These are phyloP conservation scores for Gnomoniopsis smithogilvyi DNA, from an alignment of 2,329 filamentous ascomycete species.

Conservation along the genomic window DNA sequence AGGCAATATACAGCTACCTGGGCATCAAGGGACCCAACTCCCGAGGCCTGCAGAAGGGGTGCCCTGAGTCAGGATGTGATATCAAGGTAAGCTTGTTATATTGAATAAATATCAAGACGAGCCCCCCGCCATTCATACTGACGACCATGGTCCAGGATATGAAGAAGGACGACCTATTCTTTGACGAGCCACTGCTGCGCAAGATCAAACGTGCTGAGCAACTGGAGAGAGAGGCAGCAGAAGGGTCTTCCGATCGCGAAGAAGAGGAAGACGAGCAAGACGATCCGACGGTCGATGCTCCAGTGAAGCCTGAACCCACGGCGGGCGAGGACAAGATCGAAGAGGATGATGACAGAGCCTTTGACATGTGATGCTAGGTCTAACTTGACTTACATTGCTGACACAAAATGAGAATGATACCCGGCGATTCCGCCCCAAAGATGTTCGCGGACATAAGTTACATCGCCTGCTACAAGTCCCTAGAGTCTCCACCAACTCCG, in stretches of 20 bases:
- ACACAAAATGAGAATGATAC: not conserved
- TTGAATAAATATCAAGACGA: not conserved
- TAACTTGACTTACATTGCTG: not conserved
- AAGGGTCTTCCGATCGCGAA: constrained; percentile 37
- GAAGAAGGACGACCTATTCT: constrained; percentile 48
- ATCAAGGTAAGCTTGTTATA: constrained; percentile 37
- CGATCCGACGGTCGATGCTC: not conserved
- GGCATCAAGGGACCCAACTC: constrained; percentile 30
- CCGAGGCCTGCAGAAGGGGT: constrained; percentile 39
- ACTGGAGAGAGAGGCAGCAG: constrained; percentile 38
- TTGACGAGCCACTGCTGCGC: constrained; percentile 54
- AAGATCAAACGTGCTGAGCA: constrained; percentile 54
- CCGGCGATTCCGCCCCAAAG: not conserved
- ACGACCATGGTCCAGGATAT: constrained; percentile 28
- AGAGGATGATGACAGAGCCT: not conserved
- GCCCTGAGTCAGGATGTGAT: constrained; percentile 64
- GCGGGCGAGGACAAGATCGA: not conserved
- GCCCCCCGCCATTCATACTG: not conserved
- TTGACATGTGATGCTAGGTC: not conserved
- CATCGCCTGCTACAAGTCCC: not conserved
- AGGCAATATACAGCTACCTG: constrained; percentile 52
- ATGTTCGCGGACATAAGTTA: no score
- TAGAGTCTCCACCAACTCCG: not conserved
- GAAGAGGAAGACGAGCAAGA: constrained; percentile 29
- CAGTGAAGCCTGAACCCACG: not conserved